Evolutionary conservation across 345 rosid species (phyloP).

Genomic region (Bruguiera parviflora): DNA sequence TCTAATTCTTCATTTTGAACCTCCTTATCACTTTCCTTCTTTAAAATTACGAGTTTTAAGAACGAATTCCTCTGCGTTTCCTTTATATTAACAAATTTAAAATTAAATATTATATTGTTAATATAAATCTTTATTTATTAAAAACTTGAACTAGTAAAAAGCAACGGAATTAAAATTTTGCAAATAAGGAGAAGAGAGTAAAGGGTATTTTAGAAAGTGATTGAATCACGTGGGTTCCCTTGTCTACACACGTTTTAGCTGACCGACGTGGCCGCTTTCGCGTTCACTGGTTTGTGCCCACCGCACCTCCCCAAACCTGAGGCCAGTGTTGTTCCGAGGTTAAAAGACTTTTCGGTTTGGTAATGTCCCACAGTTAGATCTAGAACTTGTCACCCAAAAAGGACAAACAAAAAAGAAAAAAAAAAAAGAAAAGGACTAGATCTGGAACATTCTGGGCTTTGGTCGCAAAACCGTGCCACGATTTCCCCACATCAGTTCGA

Average conservation of each 20-base stretch:
- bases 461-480: not conserved
- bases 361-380: no score
- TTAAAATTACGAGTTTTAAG: no score
- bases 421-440: not conserved
- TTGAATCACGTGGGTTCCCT: constrained; percentile 24
- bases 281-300: constrained; percentile 2
- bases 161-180: not conserved
- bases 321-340: constrained; percentile 21
- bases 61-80: no score
- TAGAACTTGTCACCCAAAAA: no score
- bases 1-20: no score
- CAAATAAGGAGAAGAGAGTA: not conserved
- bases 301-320: not conserved
- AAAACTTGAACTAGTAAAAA: not conserved
- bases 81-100: no score
- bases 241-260: constrained; percentile 22
- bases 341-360: not conserved
- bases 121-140: not conserved
- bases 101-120: not conserved
- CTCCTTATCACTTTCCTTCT: no score
- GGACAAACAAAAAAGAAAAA: no score
- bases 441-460: constrained; percentile 4
- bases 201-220: constrained; percentile 30
- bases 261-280: constrained; percentile 31
- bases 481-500: constrained; percentile 18